Evolutionary conservation across 2,329 filamentous ascomycete genomes (phyloP), one percentile per base, ranked within the genome.

Genomic region (Ophiostoma sp.): DNA sequence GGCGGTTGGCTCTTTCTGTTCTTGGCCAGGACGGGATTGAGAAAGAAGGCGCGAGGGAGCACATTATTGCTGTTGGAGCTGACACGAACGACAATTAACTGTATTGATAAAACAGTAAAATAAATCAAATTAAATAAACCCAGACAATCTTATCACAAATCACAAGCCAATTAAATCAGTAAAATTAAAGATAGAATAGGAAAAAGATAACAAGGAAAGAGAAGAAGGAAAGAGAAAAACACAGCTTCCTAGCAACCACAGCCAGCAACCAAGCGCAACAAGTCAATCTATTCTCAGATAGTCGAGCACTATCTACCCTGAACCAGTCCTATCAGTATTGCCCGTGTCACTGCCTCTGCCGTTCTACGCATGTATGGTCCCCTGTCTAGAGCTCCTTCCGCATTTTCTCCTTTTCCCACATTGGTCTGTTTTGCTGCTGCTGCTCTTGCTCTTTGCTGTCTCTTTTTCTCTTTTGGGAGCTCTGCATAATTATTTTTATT

Each of bases 391-490:
- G 36, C 31, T 64, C 52, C 15, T 67, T 11, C 36, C 66, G 8
- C 57, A 57, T 27, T 36, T 67, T 54, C 36, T 35, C 35, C 15
- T 60, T 65, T 48, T 48, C 57, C 35, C 41, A 31, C 52, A 41
- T 36, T 54, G 57, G n/a, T 54, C 17, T 52, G 27, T 20, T 39
- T 20, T 20, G 44, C 44, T 48, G 17, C 20, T 20, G 17, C 3
- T 36, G 27, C 15, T 33, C 23, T 27, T 27, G n/a, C 54, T 68
- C 64, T 48, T 62, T 62, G 27, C 27, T 33, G 23, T 33, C 57
- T 62, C 57, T 62, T 17, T 33, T 33, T 62, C 57, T 69, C 23
- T 69, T 17, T 65, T 67, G 23, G 23, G 41, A 67, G 64, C 68
- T 68, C 20, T 65, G 35, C 62, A 65, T 68, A 52, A 2, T 41